Conservation (phyloP, 345 rosid genomes). For the Capsella bursapastoris region DNA sequence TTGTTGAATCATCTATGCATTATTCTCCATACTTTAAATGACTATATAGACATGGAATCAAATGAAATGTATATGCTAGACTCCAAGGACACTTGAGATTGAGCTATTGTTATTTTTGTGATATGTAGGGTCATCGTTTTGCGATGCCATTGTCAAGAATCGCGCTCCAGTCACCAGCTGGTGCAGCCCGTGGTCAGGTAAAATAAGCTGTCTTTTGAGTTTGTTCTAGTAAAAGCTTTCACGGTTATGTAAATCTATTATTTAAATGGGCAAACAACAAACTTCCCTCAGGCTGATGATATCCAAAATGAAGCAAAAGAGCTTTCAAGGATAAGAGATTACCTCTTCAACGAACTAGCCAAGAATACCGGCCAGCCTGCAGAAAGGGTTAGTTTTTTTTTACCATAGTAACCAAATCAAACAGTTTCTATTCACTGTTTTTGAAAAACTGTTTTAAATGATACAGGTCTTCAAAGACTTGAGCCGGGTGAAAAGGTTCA, state of each 20-base stretch:
- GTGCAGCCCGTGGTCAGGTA: slow-evolving; percentile 92
- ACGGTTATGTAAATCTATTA: neutral
- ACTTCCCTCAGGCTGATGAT: slow-evolving; percentile 70
- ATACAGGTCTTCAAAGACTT: slow-evolving; percentile 69
- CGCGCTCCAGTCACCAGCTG: slow-evolving; percentile 70
- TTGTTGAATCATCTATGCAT: slow-evolving; percentile 3
- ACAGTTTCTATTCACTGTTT: neutral
- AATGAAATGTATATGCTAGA: neutral
- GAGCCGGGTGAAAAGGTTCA: slow-evolving; percentile 66
- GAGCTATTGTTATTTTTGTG: neutral
- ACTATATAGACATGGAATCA: neutral
- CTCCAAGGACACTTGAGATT: neutral
- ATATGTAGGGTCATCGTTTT: slow-evolving; percentile 62
- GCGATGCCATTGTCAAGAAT: slow-evolving; percentile 81
- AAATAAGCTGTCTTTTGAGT: slow-evolving; percentile 5
- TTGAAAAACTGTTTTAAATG: neutral
- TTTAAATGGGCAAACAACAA: neutral
- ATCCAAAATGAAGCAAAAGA: slow-evolving; percentile 76
- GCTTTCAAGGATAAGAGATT: slow-evolving; percentile 80
- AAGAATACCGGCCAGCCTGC: slow-evolving; percentile 77
- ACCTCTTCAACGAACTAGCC: slow-evolving; percentile 76
- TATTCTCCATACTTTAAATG: neutral
- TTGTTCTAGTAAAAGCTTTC: neutral
- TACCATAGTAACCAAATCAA: neutral
- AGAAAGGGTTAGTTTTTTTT: slow-evolving; percentile 65